Evolutionary conservation across 495 filamentous ascomycete species (phyloP).

Genomic region (Letharia lupina): DNA sequence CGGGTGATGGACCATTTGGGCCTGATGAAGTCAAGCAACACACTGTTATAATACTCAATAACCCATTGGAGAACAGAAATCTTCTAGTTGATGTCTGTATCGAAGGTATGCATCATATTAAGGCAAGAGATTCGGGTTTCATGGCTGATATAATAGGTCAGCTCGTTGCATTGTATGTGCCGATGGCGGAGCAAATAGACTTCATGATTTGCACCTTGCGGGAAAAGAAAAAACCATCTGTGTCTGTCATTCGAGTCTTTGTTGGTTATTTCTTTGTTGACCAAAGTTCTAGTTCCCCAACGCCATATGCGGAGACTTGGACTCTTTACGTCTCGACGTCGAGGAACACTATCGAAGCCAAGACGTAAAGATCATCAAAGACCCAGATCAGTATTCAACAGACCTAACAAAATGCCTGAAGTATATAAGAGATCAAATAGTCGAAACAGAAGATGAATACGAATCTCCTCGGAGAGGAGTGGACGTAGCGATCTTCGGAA

Average conservation of each 20-base stretch:
- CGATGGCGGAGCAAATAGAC: not conserved
- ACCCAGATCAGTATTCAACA: constrained; percentile 74
- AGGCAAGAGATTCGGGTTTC: not conserved
- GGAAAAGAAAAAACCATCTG: constrained; percentile 29
- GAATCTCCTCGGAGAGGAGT: constrained; percentile 18
- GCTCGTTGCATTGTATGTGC: not conserved
- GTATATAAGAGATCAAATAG: constrained; percentile 40
- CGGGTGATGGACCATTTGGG: not conserved
- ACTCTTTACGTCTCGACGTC: constrained; percentile 59
- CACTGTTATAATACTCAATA: constrained; percentile 62
- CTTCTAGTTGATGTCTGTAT: constrained; percentile 4
- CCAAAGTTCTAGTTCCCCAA: constrained; percentile 43
- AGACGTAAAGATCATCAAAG: constrained; percentile 49
- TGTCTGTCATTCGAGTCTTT: constrained; percentile 30
- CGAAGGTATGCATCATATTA: not conserved
- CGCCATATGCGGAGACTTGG: constrained; percentile 78
- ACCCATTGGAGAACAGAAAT: constrained; percentile 47
- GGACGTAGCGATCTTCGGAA: constrained; percentile 65
- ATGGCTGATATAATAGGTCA: not conserved
- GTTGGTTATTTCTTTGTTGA: constrained; percentile 1
- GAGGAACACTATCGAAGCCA: constrained; percentile 50
- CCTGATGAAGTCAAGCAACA: constrained; percentile 33
- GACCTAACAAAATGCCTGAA: constrained; percentile 72
- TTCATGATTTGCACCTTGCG: not conserved
- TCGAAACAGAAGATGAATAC: not conserved